Percentiles rank a stretch among this genome's conserved stretches.
These are phyloP conservation scores for Rhodotorula sp. DNA, from an alignment of 1,284 basidiomycete genomes.

Conservation along the genomic window DNA sequence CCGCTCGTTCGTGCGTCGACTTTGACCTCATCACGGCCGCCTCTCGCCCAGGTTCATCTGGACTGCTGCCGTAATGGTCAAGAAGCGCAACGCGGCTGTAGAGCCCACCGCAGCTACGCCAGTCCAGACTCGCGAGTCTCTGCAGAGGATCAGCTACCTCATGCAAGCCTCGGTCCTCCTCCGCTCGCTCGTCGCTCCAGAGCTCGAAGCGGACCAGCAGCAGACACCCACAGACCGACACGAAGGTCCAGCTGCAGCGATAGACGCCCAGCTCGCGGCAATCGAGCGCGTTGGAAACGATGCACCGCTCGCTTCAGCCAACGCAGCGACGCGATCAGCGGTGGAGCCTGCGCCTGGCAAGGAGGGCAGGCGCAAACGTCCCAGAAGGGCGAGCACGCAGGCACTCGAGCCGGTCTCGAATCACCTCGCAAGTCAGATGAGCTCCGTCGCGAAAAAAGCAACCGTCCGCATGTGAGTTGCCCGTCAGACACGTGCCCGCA, in stretches of 20 bases:
- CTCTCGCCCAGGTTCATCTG: neutral
- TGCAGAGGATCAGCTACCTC: constrained; percentile 76
- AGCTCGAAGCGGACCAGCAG: neutral
- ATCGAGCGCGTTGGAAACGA: too few species aligned
- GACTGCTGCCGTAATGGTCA: constrained; percentile 20
- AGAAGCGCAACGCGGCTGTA: constrained; percentile 9
- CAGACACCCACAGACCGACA: neutral
- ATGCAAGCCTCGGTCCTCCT: constrained; percentile 74
- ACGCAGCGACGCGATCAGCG: too few species aligned
- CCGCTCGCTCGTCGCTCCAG: constrained; percentile 5
- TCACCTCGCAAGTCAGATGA: constrained; percentile 65
- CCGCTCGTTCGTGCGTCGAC: too few species aligned
- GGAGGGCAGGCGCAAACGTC: neutral
- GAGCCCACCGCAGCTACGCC: constrained; percentile 24
- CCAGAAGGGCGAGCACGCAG: too few species aligned
- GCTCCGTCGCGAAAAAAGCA: constrained; percentile 65
- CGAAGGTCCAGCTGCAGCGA: neutral
- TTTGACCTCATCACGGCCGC: too few species aligned
- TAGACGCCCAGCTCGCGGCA: too few species aligned
- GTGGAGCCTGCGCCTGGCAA: too few species aligned
- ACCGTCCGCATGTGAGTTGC: constrained; percentile 66
- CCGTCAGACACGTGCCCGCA: too few species aligned
- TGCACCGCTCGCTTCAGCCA: too few species aligned
- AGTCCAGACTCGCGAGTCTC: constrained; percentile 64
- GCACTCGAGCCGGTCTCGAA: constrained; percentile 53